These are phyloP conservation scores for Penicillium crustosum DNA, from an alignment of 2,329 filamentous ascomycete genomes.

Conservation along the genomic window DNA sequence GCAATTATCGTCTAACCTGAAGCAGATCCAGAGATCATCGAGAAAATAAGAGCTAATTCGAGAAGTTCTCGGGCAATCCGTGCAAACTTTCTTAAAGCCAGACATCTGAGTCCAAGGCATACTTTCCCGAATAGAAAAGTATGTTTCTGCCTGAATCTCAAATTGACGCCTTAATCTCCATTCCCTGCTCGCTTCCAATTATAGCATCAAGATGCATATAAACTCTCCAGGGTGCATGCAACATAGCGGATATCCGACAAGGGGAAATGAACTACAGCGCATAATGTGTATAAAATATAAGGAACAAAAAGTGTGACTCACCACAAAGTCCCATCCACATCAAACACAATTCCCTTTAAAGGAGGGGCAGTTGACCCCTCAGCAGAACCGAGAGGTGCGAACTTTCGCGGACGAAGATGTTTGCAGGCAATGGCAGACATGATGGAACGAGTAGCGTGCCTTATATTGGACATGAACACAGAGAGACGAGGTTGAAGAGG, in stretches of 20 bases:
- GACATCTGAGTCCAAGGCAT: background rate
- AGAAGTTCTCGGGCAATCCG: background rate
- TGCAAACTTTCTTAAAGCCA: background rate
- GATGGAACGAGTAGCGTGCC: slow-evolving; percentile 7
- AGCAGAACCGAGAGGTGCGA: slow-evolving; percentile 51
- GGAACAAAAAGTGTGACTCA: slow-evolving; percentile 46
- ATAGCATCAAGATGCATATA: background rate
- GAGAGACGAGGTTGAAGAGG: background rate
- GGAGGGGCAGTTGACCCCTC: slow-evolving; percentile 38
- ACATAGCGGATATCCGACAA: background rate
- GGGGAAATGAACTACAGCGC: background rate
- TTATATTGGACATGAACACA: background rate
- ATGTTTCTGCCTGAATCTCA: background rate
- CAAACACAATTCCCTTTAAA: slow-evolving; percentile 70
- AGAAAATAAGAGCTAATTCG: background rate
- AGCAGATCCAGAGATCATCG: no score
- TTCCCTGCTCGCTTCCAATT: background rate
- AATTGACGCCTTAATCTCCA: background rate
- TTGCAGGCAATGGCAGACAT: slow-evolving; percentile 27
- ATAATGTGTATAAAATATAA: background rate
- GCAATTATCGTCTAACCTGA: background rate
- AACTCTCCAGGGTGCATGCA: background rate
- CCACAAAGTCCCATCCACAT: slow-evolving; percentile 94
- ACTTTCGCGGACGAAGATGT: slow-evolving; percentile 42
- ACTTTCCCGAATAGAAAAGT: background rate